Evolutionary conservation across 768 basidiomycete species (phyloP), one percentile per base, ranked within the genome.

Genomic region (Crepidotus variabilis): DNA sequence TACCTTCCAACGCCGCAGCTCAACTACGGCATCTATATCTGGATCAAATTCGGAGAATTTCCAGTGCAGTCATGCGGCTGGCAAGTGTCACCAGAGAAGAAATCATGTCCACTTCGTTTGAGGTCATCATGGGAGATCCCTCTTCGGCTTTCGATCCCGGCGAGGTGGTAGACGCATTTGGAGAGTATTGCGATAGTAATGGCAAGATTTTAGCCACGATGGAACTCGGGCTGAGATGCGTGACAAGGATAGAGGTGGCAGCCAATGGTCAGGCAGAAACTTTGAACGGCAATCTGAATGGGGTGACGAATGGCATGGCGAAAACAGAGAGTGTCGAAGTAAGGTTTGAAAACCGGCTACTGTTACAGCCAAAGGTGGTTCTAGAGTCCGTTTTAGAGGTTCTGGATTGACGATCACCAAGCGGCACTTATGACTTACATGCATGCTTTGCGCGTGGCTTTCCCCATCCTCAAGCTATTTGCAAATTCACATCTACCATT

Each of bases 61-160:
- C 87, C 10, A 80, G 78, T 52, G 76, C 86, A 0, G 85, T 85
- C 20, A 80, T 81, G 65, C 78, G 78, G 57, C 72, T 92, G 28
- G 86, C 87, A 10, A 79, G 76, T 50, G 81, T 88, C 39, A 79
- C 81, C 34, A 75, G 82, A 50, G 88, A 92, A 62, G 88, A 90
- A 57, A 88, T 90, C 63, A 80, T 92, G 75, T 87, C 85, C 2
- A 87, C 88, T 1, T 84, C 79, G 56, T 92, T 91, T 62, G 87
- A 91, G 61, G 78, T 90, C 34, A 69, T 87, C 39, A 77, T 82
- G 18, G 79, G 83, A 1, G 84, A 87, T 56, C 77, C 79, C 32
- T 80, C 79, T 2, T 72, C 74, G 16, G 11, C 69, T 3, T 71
- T 69, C 48, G 61, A 60, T 13, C 68, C 71, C 2, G 70, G 73